Conservation (phyloP, 2,329 filamentous ascomycete species). For the Herpotrichia juniperi region DNA sequence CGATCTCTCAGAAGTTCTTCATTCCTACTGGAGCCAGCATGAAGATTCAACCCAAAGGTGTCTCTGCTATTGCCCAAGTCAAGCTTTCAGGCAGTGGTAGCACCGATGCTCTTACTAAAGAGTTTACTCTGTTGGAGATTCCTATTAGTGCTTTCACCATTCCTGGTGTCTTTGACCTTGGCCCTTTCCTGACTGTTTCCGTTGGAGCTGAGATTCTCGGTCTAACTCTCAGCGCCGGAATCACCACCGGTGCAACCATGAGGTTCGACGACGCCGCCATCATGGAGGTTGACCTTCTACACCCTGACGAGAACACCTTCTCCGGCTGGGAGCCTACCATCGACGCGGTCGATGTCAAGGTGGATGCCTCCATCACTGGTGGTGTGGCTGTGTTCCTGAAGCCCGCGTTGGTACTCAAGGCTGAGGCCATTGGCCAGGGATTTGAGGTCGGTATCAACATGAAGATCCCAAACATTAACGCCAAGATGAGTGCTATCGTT, state of each 20-base stretch:
- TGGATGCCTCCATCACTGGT: conserved; percentile 17
- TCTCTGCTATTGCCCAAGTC: conserved; percentile 21
- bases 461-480: conserved; percentile 21
- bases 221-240: conserved; percentile 17
- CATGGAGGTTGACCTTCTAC: conserved; percentile 17
- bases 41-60: conserved; percentile 21
- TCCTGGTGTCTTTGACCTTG: conserved; percentile 18
- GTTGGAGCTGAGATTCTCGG: conserved; percentile 20
- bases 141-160: conserved; percentile 20
- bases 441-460: conserved; percentile 18
- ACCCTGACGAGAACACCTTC: conserved; percentile 13
- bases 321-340: conserved; percentile 22
- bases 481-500: conserved; percentile 17
- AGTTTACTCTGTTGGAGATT: conserved; percentile 15
- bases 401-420: conserved; percentile 16
- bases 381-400: conserved; percentile 15
- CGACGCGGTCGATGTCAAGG: conserved; percentile 9
- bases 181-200: conserved; percentile 19
- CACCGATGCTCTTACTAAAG: conserved; percentile 11
- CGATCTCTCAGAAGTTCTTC: conserved; percentile 18
- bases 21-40: conserved; percentile 24
- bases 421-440: conserved; percentile 18
- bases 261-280: conserved; percentile 14
- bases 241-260: conserved; percentile 12
- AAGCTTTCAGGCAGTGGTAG: conserved; percentile 19